Conservation (phyloP, 176 grass and related monocot genomes). For the Carex cristatella region DNA sequence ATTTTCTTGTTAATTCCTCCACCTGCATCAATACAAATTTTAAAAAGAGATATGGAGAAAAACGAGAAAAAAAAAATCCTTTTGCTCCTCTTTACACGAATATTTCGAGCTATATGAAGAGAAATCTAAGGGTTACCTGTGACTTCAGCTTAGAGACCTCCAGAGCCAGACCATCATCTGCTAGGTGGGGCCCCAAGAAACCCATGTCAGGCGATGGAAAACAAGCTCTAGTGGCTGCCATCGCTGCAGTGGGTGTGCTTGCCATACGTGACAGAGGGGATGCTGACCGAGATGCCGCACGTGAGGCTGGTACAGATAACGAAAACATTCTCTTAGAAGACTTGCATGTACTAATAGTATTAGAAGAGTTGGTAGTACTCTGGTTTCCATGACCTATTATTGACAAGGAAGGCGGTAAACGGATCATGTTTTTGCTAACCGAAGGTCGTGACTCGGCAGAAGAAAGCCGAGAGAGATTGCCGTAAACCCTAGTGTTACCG, state of each 20-base stretch:
- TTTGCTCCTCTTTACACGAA: not conserved
- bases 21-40: conserved; percentile 39
- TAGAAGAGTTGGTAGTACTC: conserved; percentile 14
- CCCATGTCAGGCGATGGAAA: conserved; percentile 24
- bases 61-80: not conserved
- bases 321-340: conserved; percentile 54
- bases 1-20: conserved; percentile 41
- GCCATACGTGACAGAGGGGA: conserved; percentile 31
- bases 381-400: conserved; percentile 38
- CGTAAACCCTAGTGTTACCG: conserved; percentile 28
- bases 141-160: conserved; percentile 48
- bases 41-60: not conserved
- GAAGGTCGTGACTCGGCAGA: conserved; percentile 37
- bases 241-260: conserved; percentile 33
- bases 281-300: conserved; percentile 31
- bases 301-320: conserved; percentile 45
- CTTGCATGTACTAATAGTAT: conserved; percentile 24
- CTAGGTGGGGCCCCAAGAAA: conserved; percentile 16
- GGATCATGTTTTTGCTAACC: conserved; percentile 27
- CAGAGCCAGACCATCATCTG: conserved; percentile 40
- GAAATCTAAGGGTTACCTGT: conserved; percentile 29
- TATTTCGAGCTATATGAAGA: not conserved
- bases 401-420: conserved; percentile 21
- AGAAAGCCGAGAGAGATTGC: conserved; percentile 40
- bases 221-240: conserved; percentile 12